These are phyloP conservation scores for Hymenoscyphus salicellus DNA, from an alignment of 2,329 filamentous ascomycete genomes.

Conservation along the genomic window DNA sequence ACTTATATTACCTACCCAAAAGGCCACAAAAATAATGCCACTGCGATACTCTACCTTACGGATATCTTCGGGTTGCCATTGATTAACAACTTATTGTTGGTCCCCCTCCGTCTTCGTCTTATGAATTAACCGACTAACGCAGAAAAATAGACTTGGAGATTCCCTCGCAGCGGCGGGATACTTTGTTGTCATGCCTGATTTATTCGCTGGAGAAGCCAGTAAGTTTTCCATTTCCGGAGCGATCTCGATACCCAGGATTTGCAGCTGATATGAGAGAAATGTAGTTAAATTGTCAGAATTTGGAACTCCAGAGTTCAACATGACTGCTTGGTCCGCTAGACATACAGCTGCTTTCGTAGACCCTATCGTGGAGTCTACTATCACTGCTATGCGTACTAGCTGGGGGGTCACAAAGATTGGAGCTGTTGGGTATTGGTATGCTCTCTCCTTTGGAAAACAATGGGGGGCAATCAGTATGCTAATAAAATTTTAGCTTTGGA, in stretches of 20 bases:
- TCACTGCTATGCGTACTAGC: conserved; percentile 46
- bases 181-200: conserved; percentile 61
- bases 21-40: conserved; percentile 42
- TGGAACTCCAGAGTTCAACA: conserved; percentile 39
- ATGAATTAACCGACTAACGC: background rate
- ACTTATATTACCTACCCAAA: conserved; percentile 54
- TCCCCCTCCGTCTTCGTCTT: background rate
- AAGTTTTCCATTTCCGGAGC: conserved; percentile 8
- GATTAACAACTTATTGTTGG: conserved; percentile 22
- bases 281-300: conserved; percentile 9
- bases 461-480: too few species aligned
- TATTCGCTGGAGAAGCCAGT: conserved; percentile 54
- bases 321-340: conserved; percentile 41
- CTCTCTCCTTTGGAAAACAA: background rate
- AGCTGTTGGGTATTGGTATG: conserved; percentile 56
- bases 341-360: conserved; percentile 45
- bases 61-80: conserved; percentile 55
- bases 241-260: background rate
- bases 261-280: background rate
- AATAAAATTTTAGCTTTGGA: conserved; percentile 46
- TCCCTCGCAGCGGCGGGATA: conserved; percentile 66
- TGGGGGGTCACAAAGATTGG: conserved; percentile 53
- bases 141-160: conserved; percentile 49
- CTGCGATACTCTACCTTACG: conserved; percentile 54
- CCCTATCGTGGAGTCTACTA: conserved; percentile 45